A percentile compares a stretch with the other conserved stretches of the same genome.
phyloP scores from a whole-genome alignment of 2,329 filamentous ascomycete genomes.

The Neocucurbitaria cava region DNA sequence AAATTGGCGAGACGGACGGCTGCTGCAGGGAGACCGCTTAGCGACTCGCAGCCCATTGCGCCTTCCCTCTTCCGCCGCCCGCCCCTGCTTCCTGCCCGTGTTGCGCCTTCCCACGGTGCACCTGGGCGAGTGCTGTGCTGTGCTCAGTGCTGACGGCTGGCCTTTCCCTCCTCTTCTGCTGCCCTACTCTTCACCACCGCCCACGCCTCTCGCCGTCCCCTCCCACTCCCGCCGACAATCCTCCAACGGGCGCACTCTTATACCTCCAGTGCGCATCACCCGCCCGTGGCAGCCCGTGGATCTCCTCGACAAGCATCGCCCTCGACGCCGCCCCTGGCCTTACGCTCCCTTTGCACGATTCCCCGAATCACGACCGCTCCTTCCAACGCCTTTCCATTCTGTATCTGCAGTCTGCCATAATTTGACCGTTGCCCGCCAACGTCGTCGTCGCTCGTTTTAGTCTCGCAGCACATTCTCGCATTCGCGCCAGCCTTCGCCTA shows the following conservation, averaged over 20 bases:
- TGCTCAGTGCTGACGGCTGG: slow-evolving; percentile 15
- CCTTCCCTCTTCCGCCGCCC: slow-evolving; percentile 23
- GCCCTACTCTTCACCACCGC: slow-evolving; percentile 23
- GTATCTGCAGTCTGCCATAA: slow-evolving; percentile 20
- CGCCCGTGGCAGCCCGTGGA: slow-evolving; percentile 42
- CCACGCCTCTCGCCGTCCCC: slow-evolving; percentile 21
- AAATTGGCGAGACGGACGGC: slow-evolving; percentile 19
- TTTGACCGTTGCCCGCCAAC: slow-evolving; percentile 23
- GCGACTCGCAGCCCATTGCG: slow-evolving; percentile 21
- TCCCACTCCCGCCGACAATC: slow-evolving; percentile 43
- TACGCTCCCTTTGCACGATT: slow-evolving; percentile 47
- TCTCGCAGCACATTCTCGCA: slow-evolving; percentile 11
- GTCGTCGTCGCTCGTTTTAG: slow-evolving; percentile 36
- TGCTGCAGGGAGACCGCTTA: slow-evolving; percentile 29
- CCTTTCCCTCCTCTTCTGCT: slow-evolving; percentile 15
- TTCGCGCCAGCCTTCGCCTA: slow-evolving; percentile 13
- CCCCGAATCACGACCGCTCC: slow-evolving; percentile 44
- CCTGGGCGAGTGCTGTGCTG: slow-evolving; percentile 14
- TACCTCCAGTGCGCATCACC: slow-evolving; percentile 41
- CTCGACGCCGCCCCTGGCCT: slow-evolving; percentile 27
- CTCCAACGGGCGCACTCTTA: slow-evolving; percentile 42
- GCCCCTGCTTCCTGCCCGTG: slow-evolving; percentile 21
- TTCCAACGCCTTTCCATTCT: slow-evolving; percentile 30
- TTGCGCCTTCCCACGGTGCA: slow-evolving; percentile 25
- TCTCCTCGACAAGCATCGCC: slow-evolving; percentile 20